Evolutionary conservation across 2,329 filamentous ascomycete genomes (phyloP).

Genomic region (Rhexocercosporidium sp.): DNA sequence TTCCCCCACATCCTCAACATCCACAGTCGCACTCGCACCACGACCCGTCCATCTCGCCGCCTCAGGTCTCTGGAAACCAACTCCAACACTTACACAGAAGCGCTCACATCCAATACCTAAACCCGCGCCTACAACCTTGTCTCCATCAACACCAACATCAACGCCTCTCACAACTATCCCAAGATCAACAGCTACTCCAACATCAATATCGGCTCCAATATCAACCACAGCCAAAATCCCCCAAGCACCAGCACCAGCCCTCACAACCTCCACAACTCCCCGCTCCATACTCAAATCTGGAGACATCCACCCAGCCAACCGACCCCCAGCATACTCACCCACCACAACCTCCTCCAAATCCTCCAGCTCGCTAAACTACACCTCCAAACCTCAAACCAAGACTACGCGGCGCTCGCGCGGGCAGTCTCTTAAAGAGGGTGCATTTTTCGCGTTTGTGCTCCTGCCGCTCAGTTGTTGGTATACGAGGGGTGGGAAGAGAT

Average conservation of each 20-base stretch:
- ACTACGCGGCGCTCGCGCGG: not conserved
- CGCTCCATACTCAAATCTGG: conserved; percentile 7
- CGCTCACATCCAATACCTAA: not conserved
- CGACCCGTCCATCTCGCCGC: not conserved
- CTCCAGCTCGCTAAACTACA: not conserved
- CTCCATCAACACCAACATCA: not conserved
- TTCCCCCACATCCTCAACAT: not conserved
- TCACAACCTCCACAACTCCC: not conserved
- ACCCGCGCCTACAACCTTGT: not conserved
- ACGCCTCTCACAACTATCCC: not conserved
- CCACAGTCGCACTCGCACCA: not conserved
- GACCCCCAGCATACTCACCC: not conserved
- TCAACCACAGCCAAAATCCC: not conserved
- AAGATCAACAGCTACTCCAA: too few relatives aligned
- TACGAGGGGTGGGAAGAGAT: conserved; percentile 18
- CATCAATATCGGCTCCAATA: not conserved
- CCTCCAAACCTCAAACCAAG: not conserved
- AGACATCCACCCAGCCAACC: not conserved
- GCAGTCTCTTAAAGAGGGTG: conserved; percentile 19
- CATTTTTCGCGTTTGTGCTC: conserved; percentile 24
- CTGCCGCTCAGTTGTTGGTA: conserved; percentile 28
- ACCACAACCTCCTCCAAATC: not conserved
- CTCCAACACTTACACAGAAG: not conserved
- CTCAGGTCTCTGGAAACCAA: not conserved
- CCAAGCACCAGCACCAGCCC: not conserved